These are phyloP conservation scores for Talaromyces sp. DNA, from an alignment of 2,329 filamentous ascomycete species.

Conservation along the genomic window DNA sequence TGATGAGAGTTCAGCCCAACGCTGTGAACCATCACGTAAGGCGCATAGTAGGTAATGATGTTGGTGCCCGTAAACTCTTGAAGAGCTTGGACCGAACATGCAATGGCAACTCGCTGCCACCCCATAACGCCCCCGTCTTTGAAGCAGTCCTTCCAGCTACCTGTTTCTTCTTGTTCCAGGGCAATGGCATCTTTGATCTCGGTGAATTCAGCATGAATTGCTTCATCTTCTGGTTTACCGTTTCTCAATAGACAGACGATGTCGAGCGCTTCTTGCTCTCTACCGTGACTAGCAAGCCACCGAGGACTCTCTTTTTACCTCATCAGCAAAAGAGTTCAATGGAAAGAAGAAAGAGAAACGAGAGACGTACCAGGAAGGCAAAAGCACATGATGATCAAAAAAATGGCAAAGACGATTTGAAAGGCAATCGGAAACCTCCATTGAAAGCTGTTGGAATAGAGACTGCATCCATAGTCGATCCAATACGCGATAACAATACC, in stretches of 20 bases:
- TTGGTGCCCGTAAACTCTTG: conserved; percentile 44
- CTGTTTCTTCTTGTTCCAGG: conserved; percentile 41
- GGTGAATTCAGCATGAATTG: conserved; percentile 43
- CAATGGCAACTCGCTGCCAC: conserved; percentile 52
- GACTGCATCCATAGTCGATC: conserved; percentile 49
- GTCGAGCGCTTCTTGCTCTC: conserved; percentile 47
- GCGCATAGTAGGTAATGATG: conserved; percentile 42
- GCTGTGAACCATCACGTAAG: conserved; percentile 38
- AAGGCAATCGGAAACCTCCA: conserved; percentile 56
- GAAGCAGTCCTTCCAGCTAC: conserved; percentile 54
- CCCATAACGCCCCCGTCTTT: conserved; percentile 40
- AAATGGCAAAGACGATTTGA: conserved; percentile 52
- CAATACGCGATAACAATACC: conserved; percentile 48
- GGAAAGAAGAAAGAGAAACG: background rate
- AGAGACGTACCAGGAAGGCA: conserved; percentile 41
- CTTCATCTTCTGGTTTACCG: conserved; percentile 42
- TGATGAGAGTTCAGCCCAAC: conserved; percentile 35
- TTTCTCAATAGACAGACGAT: conserved; percentile 45
- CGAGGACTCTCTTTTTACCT: conserved; percentile 44
- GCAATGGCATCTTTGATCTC: conserved; percentile 51
- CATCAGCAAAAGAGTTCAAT: background rate
- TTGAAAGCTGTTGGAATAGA: conserved; percentile 41
- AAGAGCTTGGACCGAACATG: conserved; percentile 55
- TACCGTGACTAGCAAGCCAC: conserved; percentile 54
- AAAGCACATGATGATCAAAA: conserved; percentile 46